A percentile compares a stretch with the other conserved stretches of the same genome.
Evolutionary conservation across 1,284 basidiomycete species (phyloP).

Genomic region (Malassezia sp.): DNA sequence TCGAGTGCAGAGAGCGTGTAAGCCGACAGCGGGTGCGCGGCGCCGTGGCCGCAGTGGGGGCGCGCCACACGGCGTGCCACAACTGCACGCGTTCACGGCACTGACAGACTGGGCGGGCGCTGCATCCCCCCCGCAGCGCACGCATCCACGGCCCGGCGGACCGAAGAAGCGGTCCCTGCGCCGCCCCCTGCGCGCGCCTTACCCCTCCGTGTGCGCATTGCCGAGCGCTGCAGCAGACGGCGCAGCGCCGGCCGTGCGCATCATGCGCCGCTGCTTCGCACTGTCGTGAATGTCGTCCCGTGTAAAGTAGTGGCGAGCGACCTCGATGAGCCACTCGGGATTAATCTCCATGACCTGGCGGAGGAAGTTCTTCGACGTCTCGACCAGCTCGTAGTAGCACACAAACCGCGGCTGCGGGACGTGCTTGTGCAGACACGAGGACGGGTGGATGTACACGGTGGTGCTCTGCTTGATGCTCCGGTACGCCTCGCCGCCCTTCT

Average conservation of each 20-base stretch:
- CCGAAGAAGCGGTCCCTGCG: background rate
- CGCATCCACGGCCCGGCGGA: background rate
- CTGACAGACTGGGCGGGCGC: too few relatives aligned
- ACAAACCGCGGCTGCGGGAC: constrained; percentile 79
- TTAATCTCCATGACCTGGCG: constrained; percentile 97
- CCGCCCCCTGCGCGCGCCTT: background rate
- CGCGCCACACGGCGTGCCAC: too few relatives aligned
- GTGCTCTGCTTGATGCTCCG: constrained; percentile 86
- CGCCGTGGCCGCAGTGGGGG: too few relatives aligned
- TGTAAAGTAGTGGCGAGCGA: constrained; percentile 33
- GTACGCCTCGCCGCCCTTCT: constrained; percentile 51
- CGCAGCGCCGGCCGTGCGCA: constrained; percentile 5
- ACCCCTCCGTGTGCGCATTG: background rate
- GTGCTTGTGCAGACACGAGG: constrained; percentile 82
- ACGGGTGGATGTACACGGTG: constrained; percentile 91
- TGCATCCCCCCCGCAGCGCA: too few relatives aligned
- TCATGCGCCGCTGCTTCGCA: constrained; percentile 9
- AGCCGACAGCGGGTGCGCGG: too few relatives aligned
- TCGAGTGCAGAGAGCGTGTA: too few relatives aligned
- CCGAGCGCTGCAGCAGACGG: too few relatives aligned
- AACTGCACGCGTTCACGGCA: too few relatives aligned
- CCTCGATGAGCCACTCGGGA: constrained; percentile 81
- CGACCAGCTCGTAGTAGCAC: constrained; percentile 79
- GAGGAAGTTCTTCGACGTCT: constrained; percentile 54
- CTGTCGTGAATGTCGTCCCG: constrained; percentile 26